Evolutionary conservation across 345 rosid genomes (phyloP).

Genomic region (Acer campestre): DNA sequence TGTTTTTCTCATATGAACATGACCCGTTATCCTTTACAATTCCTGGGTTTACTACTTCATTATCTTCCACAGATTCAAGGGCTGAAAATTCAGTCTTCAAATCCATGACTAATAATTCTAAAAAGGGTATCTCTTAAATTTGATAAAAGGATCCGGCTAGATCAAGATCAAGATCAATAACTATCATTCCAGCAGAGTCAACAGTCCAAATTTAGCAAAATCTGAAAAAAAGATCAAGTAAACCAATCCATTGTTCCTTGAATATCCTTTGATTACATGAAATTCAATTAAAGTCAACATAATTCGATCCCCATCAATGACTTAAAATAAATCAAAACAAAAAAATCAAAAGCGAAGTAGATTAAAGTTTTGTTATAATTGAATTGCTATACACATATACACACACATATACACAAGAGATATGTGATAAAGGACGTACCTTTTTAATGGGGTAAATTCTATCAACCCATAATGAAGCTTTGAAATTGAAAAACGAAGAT

Average conservation of each 20-base stretch:
- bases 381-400: neutral
- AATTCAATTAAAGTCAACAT: slow-evolving; percentile 18
- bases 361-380: neutral
- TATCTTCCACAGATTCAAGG: slow-evolving; percentile 56
- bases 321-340: slow-evolving; percentile 1
- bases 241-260: slow-evolving; percentile 12
- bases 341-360: slow-evolving; percentile 10
- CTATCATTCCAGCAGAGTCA: slow-evolving; percentile 56
- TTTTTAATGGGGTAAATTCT: slow-evolving; percentile 20
- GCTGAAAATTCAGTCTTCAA: slow-evolving; percentile 41
- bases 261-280: slow-evolving; percentile 18
- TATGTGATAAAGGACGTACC: slow-evolving; percentile 37
- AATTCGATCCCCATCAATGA: slow-evolving; percentile 4
- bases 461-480: slow-evolving; percentile 31
- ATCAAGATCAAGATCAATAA: slow-evolving; percentile 60
- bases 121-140: slow-evolving; percentile 17
- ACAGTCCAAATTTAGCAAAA: slow-evolving; percentile 30
- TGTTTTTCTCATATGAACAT: slow-evolving; percentile 29
- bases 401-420: neutral
- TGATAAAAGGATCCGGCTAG: slow-evolving; percentile 25
- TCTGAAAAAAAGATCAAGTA: slow-evolving; percentile 32
- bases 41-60: slow-evolving; percentile 34
- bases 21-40: slow-evolving; percentile 41
- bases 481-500: slow-evolving; percentile 25
- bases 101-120: slow-evolving; percentile 38